Percentiles rank a stretch among this genome's conserved stretches.
phyloP scores from a whole-genome alignment of 306 rosid genomes.

The Carpinus fangiana region DNA sequence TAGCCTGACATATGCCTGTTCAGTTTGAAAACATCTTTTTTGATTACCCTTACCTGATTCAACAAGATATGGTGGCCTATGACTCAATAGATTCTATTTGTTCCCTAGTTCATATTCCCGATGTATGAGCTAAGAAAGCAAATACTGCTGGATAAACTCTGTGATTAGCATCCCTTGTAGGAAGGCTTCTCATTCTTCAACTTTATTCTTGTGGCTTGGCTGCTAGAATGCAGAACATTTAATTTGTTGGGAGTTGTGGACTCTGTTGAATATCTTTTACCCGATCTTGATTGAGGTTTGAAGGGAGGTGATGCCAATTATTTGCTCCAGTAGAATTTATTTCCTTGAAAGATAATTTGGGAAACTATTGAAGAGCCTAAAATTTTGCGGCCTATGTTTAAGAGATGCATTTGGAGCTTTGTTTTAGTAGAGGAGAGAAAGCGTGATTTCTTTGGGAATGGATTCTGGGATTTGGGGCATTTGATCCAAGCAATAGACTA shows the following conservation, averaged over 20 bases:
- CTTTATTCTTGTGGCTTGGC: background rate
- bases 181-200: background rate
- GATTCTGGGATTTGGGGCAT: background rate
- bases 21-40: background rate
- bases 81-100: background rate
- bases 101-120: background rate
- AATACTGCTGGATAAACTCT: background rate
- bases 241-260: background rate
- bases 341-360: background rate
- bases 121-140: background rate
- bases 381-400: background rate
- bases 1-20: background rate
- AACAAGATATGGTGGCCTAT: background rate
- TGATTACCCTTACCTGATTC: background rate
- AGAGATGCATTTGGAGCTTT: background rate
- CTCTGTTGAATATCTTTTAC: background rate
- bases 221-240: background rate
- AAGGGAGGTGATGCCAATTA: background rate
- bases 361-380: background rate
- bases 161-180: background rate
- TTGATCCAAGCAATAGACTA: background rate
- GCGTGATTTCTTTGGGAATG: constrained; percentile 1
- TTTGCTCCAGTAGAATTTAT: background rate
- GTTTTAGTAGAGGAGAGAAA: background rate
- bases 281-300: background rate